Base-by-base conservation (phyloP, 495 filamentous ascomycete genomes). In the Sordaria brevicollis region DNA sequence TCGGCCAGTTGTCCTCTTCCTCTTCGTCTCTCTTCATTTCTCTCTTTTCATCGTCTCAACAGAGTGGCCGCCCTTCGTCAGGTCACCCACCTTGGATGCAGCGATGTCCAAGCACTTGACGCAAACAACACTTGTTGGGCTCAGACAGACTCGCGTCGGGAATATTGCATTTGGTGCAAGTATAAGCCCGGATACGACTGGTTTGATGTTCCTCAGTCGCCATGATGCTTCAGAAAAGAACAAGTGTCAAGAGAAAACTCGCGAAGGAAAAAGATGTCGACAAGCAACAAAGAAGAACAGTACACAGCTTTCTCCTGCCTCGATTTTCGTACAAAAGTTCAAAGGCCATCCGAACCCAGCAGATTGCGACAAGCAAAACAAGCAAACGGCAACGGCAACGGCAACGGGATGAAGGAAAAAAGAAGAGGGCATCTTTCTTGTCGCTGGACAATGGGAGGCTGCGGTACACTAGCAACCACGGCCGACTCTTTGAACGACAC, bases 341-440 rank as follows among this genome's bases (percentile, higher is more conserved):
- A 62, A 62, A 62, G 25, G 25, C 1, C 25, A 57, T 69, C 37
- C 25, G 21, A 10, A 25, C 15, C 31, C 31, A 21, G 67, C 25
- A 31, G 33, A n/a, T 31, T 54, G 35, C 41, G 54, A 21, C 41
- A 41, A 68, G 39, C 17, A 19, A 41, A 67, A 35, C n/a, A 13
- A 43, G 38, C 25, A 62, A 62, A 62, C 49, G 49, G 49, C 49
- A 62, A 62, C 25, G 49, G 49, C 49, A 62, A 62, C 25, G 13
- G 49, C 49, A 31, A 31, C 49, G 49, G 49, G 6, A 70, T 39
- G 65, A 67, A 71, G 25, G 65, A 54, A 71, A 67, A 65, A 31
- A 68, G 7, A 41, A 70, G 34, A 62, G 41, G 65, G 15, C 36
- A 35, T 37, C 49, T 62, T 62, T 62, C 49, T 62, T 62, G 5